These are phyloP conservation scores for Pseudognaphalium luteoalbum DNA, from an alignment of 129 eudicot species.

Conservation along the genomic window DNA sequence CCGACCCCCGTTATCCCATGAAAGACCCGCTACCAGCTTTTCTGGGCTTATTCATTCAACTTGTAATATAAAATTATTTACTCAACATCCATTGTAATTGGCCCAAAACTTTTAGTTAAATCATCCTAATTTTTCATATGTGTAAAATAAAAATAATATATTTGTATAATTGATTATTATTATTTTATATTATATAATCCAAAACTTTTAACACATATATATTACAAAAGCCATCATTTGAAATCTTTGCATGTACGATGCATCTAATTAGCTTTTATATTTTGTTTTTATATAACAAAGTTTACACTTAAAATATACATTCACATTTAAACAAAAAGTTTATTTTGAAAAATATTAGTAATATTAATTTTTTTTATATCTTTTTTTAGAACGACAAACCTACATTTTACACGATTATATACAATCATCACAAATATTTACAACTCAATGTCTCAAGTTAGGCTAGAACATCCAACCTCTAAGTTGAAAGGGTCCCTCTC, in stretches of 20 bases:
- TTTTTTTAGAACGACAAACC: no score
- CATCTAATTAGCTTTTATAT: not conserved
- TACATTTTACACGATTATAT: no score
- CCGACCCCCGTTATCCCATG: not conserved
- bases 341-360: no score
- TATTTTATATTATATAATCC: not conserved
- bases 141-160: not conserved
- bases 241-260: constrained; percentile 1
- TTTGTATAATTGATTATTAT: no score
- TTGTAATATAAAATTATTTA: constrained; percentile 6
- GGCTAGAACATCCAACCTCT: no score
- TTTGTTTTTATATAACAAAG: not conserved
- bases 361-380: no score
- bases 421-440: no score
- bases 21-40: not conserved
- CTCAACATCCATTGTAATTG: constrained; percentile 12
- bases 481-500: no score
- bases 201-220: not conserved
- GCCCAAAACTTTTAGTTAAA: not conserved
- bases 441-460: no score
- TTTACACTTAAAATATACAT: no score
- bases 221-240: constrained; percentile 19
- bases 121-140: not conserved
- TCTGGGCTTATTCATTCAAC: constrained; percentile 1
- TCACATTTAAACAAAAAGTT: no score